phyloP scores from a whole-genome alignment of 305 asterid species.

The Fraxinus baroniana region DNA sequence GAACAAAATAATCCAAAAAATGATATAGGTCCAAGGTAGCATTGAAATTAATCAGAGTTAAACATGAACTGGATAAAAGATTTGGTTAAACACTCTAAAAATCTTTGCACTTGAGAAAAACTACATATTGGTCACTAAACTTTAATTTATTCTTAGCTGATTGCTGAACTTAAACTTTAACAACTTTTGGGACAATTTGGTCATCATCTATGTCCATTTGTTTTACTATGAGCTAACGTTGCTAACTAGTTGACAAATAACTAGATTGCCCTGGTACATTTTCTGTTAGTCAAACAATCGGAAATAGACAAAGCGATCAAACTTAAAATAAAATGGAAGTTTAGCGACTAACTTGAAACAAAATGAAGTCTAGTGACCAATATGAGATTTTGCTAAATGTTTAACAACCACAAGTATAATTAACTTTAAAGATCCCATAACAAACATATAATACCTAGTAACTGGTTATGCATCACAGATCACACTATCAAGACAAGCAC shows the following conservation, averaged over 20 bases:
- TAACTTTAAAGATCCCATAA: neutral
- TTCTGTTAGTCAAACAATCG: neutral
- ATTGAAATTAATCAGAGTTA: no score
- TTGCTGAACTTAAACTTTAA: neutral
- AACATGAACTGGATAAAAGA: neutral
- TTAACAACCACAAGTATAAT: neutral
- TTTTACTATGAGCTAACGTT: neutral
- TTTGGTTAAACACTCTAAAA: neutral
- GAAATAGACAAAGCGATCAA: neutral
- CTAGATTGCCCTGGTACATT: neutral
- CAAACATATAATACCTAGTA: neutral
- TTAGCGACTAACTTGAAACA: neutral
- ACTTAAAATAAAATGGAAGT: neutral
- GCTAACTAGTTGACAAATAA: neutral
- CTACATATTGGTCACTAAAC: neutral
- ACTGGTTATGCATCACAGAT: no score
- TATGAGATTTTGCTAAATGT: neutral
- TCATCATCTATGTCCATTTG: neutral
- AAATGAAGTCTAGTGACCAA: neutral
- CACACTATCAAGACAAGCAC: no score
- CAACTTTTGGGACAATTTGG: neutral
- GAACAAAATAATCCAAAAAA: neutral
- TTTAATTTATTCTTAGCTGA: neutral
- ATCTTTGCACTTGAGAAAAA: neutral
- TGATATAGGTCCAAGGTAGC: neutral